Base-by-base conservation (phyloP, 169 alveolate species). In the Theileria parva region DNA sequence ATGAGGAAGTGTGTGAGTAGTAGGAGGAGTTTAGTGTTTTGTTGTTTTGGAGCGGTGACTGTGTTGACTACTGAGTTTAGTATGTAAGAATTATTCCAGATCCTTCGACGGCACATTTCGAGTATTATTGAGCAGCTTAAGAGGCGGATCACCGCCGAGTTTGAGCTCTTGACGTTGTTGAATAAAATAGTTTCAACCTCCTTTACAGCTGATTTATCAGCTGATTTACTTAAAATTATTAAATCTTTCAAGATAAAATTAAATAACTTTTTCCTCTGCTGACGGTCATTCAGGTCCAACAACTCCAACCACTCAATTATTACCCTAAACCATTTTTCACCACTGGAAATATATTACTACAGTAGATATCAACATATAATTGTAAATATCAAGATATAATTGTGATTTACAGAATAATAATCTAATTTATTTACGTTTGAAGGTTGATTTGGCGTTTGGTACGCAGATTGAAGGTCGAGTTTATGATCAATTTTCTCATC, bases 101-200 rank as follows among this genome's bases (percentile, higher is more conserved):
- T 60, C n/a, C 83, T 65, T 53, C 88, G 66, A 12, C 86, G 70
- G 74, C 86, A 67, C 84, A 88, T 77, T 50, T 88, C 93, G 34
- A 88, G 86, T 39, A 81, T 64, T 17, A 88, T 88, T 15, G 91
- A 77, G 79, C 91, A 60, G 12, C 92, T 66, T 8, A 88, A 68
- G 17, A 86, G 67, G 67, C 75, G 70, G 12, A 81, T 77, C 48
- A 74, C 59, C n/a, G 34, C 15, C 28, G 37, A 27, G 28, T 61
- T 74, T 48, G 60, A 67, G 7, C 51, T 67, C 7, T 63, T 28
- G 50, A 81, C 27, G 27, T 39, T 48, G 34, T 61, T 79, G 69
- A 50, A 81, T 59, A 81, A 60, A 2, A 81, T 44, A 0, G 57
- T 61, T 55, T 81, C 72, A 13, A 81, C 28, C 19, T 64, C 67